Base-by-base conservation (phyloP, 2,329 filamentous ascomycete genomes). In the Nannizziopsis arthrosporioides region DNA sequence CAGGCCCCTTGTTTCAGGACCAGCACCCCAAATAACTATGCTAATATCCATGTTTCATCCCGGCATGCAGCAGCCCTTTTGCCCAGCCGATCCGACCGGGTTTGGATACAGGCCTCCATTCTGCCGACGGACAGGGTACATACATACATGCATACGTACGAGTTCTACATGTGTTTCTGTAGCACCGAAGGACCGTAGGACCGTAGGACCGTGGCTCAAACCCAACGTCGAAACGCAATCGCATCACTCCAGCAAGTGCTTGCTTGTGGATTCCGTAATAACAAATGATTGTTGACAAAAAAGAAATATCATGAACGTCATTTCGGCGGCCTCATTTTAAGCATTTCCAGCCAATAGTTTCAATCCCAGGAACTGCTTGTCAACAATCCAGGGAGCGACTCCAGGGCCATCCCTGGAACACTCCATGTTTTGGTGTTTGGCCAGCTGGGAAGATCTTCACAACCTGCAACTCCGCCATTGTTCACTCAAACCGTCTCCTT, bases 391-490 rank as follows among this genome's bases (percentile, higher is more conserved):
- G 22, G 22, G 22, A 27, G 40, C 18, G 34, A 36, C 34, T 31
- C 18, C 19, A 38, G 14, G 44, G 39, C n/a, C n/a, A n/a, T 30
- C 44, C 44, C 44, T 46, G 44, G 44, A 46, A 46, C 44, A 34
- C 44, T 46, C 15, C 14, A 39, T 46, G 44, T 46, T 46, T 46
- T 46, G 44, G 44, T 34, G 36, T 27, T 46, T 46, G 34, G 39
- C 38, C 36, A 17, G 44, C 43, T 45, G 22, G 22, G 22, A 27
- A 27, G 22, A 45, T 39, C 36, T 32, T 32, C 35, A 46, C 22
- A 37, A 34, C 44, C 5, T 17, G 22, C 17, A 22, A 22, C 15
- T 46, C 36, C 39, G 36, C 14, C 44, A 19, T 46, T 32, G 44
- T 46, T 46, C 19, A 27, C 22, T 34, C 14, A 3, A 19, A 19